These are phyloP conservation scores for Beauveria medogensis DNA, from an alignment of 2,329 filamentous ascomycete species.

Conservation along the genomic window DNA sequence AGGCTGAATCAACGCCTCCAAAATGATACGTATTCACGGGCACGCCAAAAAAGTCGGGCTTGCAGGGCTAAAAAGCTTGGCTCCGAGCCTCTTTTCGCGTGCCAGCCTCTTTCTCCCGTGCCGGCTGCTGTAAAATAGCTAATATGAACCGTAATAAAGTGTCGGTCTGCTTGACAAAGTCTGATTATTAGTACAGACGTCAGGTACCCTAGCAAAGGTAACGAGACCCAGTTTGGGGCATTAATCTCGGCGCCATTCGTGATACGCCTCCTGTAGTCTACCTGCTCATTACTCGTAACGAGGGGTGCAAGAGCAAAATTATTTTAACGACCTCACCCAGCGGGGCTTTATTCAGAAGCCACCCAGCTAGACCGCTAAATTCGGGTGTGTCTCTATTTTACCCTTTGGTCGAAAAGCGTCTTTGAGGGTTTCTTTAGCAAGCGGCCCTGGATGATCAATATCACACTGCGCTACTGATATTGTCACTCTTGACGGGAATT, in stretches of 20 bases:
- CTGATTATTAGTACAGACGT: no score
- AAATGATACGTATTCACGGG: not conserved
- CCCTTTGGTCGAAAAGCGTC: not conserved
- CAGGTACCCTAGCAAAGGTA: not conserved
- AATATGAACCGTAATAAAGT: not conserved
- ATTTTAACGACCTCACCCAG: not conserved
- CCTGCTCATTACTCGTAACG: conserved; percentile 1
- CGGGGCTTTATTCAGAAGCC: not conserved
- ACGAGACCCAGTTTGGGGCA: conserved; percentile 1
- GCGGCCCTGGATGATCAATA: not conserved
- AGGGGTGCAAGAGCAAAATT: not conserved
- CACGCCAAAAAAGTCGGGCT: not conserved
- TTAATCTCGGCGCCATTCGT: conserved; percentile 8
- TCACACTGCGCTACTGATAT: not conserved
- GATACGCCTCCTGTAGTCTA: not conserved
- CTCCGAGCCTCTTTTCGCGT: not conserved
- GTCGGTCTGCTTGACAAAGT: not conserved
- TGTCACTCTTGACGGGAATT: not conserved
- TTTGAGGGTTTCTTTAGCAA: not conserved
- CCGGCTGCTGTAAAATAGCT: no score
- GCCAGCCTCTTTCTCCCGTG: not conserved
- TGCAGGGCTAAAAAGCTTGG: conserved; percentile 6
- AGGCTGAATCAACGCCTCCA: no score
- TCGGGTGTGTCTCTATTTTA: conserved; percentile 6
- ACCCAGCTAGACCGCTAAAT: not conserved